Evolutionary conservation across 805 yeast species (phyloP).

Genomic region (Candida berthetii): DNA sequence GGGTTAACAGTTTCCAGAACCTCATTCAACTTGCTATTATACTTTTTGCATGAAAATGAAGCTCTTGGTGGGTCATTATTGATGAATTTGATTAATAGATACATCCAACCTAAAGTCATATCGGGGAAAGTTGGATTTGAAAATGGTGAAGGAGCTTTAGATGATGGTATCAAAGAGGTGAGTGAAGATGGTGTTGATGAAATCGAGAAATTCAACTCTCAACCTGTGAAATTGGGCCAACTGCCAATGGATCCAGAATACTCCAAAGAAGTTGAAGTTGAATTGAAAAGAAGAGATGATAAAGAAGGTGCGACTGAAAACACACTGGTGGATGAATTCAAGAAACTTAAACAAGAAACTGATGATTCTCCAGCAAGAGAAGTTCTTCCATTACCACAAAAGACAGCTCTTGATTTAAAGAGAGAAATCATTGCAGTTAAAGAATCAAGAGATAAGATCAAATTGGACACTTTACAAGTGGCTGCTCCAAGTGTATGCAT

Average conservation of each 20-base stretch:
- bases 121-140: slow-evolving; percentile 48
- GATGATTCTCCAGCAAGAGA: slow-evolving; percentile 69
- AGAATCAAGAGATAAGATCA: slow-evolving; percentile 74
- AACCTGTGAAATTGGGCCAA: slow-evolving; percentile 74
- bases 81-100: slow-evolving; percentile 80
- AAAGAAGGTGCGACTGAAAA: slow-evolving; percentile 35
- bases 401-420: slow-evolving; percentile 73
- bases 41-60: slow-evolving; percentile 88
- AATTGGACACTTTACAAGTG: slow-evolving; percentile 65
- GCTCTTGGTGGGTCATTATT: slow-evolving; percentile 86
- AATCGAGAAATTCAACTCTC: slow-evolving; percentile 58
- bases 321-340: slow-evolving; percentile 61
- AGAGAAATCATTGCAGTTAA: slow-evolving; percentile 72
- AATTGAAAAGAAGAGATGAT: slow-evolving; percentile 74
- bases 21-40: slow-evolving; percentile 74
- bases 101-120: slow-evolving; percentile 46
- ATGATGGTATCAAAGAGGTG: slow-evolving; percentile 27
- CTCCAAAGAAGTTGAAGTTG: slow-evolving; percentile 77
- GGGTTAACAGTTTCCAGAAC: slow-evolving; percentile 74
- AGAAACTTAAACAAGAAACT: slow-evolving; percentile 45
- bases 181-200: slow-evolving; percentile 27
- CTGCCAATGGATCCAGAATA: slow-evolving; percentile 85
- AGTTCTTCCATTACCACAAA: slow-evolving; percentile 78
- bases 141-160: slow-evolving; percentile 34
- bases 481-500: slow-evolving; percentile 91